A percentile compares a stretch with the other conserved stretches of the same genome.
Conservation (phyloP, 345 rosid genomes). For the Linum lewisii region DNA sequence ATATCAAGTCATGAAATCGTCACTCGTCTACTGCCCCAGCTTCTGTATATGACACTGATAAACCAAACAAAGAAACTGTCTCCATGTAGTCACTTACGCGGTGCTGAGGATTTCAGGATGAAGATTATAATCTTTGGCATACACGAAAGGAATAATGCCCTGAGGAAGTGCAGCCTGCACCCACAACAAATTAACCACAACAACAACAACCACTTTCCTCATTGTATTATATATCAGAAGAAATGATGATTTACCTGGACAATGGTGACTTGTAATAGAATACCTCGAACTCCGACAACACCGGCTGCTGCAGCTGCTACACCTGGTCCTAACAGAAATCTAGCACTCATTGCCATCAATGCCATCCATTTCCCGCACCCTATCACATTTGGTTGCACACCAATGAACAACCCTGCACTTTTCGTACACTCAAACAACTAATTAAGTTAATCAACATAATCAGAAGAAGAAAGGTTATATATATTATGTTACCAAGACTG, state of each 20-base stretch:
- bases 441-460: not conserved
- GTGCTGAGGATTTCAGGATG: slow-evolving; percentile 10
- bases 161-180: too few species aligned
- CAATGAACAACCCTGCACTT: slow-evolving; percentile 21
- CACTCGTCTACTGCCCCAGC: too few species aligned
- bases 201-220: too few species aligned
- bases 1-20: too few species aligned
- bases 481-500: slow-evolving; percentile 17
- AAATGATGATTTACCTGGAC: slow-evolving; percentile 8
- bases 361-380: slow-evolving; percentile 22
- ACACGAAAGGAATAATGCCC: too few species aligned
- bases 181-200: too few species aligned
- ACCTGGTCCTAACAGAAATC: slow-evolving; percentile 22
- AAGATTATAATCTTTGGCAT: not conserved
- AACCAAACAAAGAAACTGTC: too few species aligned
- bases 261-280: slow-evolving; percentile 13
- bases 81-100: slow-evolving; percentile 12
- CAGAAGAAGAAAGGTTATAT: not conserved
- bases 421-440: not conserved
- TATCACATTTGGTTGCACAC: slow-evolving; percentile 24
- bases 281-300: slow-evolving; percentile 21
- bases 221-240: too few species aligned
- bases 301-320: slow-evolving; percentile 20
- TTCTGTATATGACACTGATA: too few species aligned
- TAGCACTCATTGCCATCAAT: slow-evolving; percentile 8